A percentile compares a stretch with the other conserved stretches of the same genome.
Conservation (phyloP, 805 yeast genomes). For the Wilhelminamyces savonicus region DNA sequence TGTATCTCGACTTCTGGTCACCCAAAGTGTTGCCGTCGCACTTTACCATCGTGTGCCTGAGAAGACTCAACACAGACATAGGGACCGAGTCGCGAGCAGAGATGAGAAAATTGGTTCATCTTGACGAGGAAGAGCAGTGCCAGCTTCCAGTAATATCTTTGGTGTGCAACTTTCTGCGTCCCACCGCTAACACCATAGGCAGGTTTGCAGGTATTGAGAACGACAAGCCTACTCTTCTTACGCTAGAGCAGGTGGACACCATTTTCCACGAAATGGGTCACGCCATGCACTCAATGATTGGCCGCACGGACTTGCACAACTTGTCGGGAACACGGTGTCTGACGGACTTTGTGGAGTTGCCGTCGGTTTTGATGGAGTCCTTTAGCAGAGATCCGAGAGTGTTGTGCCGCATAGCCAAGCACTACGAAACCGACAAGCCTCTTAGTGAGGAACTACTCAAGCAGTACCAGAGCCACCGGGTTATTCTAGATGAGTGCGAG, state of each 20-base stretch:
- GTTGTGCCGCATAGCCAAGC: constrained; percentile 63
- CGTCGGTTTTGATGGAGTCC: constrained; percentile 93
- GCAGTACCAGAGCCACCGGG: constrained; percentile 45
- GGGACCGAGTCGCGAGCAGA: constrained; percentile 21
- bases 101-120: constrained; percentile 21
- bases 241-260: constrained; percentile 82
- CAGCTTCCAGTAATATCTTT: constrained; percentile 89
- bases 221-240: constrained; percentile 46
- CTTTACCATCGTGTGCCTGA: constrained; percentile 91
- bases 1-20: constrained; percentile 84
- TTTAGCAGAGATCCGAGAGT: constrained; percentile 83
- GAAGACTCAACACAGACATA: constrained; percentile 50
- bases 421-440: constrained; percentile 58
- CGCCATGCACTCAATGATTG: constrained; percentile 96
- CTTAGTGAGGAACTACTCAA: constrained; percentile 47
- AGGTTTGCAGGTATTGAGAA: constrained; percentile 19
- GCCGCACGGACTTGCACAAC: constrained; percentile 83
- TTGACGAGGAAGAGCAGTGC: constrained; percentile 42
- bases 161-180: constrained; percentile 69
- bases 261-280: constrained; percentile 98
- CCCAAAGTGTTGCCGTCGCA: constrained; percentile 85
- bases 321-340: constrained; percentile 93
- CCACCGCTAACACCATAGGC: constrained; percentile 23
- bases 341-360: constrained; percentile 94
- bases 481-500: constrained; percentile 60